phyloP scores from a whole-genome alignment of 2,329 filamentous ascomycete species.

The Elsinoe ampelina region DNA sequence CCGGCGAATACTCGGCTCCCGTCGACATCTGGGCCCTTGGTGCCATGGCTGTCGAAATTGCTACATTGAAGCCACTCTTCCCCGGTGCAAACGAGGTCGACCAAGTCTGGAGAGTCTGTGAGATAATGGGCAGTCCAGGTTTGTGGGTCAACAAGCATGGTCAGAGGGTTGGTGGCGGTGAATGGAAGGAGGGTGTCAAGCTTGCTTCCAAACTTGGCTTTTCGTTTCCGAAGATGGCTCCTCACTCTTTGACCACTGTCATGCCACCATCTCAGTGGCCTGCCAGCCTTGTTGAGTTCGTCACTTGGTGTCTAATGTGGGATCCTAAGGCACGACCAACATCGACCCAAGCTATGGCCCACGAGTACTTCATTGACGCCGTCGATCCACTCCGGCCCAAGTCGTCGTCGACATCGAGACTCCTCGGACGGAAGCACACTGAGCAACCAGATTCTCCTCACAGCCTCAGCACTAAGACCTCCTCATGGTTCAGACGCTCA shows the following conservation, averaged over 20 bases:
- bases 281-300: conserved; percentile 74
- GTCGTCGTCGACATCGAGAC: conserved; percentile 74
- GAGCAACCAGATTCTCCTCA: conserved; percentile 56
- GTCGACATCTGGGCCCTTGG: conserved; percentile 98
- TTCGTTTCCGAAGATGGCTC: conserved; percentile 98
- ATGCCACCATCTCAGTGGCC: conserved; percentile 89
- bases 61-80: conserved; percentile 91
- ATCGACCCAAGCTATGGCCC: conserved; percentile 83
- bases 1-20: conserved; percentile 92
- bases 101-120: conserved; percentile 96
- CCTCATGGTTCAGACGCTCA: conserved; percentile 88
- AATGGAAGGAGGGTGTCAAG: conserved; percentile 91
- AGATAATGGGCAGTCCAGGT: conserved; percentile 98
- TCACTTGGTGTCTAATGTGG: conserved; percentile 99
- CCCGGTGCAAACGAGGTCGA: conserved; percentile 97
- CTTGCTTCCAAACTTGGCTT: conserved; percentile 94
- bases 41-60: conserved; percentile 97
- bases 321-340: conserved; percentile 88
- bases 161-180: conserved; percentile 78
- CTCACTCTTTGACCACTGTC: conserved; percentile 91
- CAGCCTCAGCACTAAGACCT: conserved; percentile 67
- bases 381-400: conserved; percentile 88
- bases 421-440: conserved; percentile 83
- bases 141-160: conserved; percentile 96
- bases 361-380: conserved; percentile 90